phyloP scores from a whole-genome alignment of 345 rosid species.

The Reutealis trisperma region DNA sequence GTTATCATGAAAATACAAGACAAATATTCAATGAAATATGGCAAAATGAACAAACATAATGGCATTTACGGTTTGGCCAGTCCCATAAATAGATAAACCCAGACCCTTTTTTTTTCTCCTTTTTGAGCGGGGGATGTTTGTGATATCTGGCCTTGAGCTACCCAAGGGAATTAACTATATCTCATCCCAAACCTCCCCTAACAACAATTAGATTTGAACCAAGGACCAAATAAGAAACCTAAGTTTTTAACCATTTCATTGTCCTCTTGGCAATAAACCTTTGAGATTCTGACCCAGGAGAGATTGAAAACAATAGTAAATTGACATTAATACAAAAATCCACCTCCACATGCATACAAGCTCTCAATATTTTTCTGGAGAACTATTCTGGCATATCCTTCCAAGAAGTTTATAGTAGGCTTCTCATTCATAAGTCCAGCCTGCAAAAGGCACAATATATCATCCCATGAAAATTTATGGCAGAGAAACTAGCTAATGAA shows the following conservation, averaged over 20 bases:
- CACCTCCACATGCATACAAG: constrained; percentile 94
- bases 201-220: not conserved
- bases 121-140: not conserved
- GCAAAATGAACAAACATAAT: not conserved
- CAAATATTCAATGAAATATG: not conserved
- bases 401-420: constrained; percentile 60
- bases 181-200: not conserved
- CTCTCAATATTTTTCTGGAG: constrained; percentile 77
- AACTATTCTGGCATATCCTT: constrained; percentile 63
- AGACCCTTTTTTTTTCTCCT: not conserved
- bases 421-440: constrained; percentile 72
- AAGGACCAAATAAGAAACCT: not conserved
- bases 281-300: constrained; percentile 2
- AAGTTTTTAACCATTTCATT: not conserved
- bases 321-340: constrained; percentile 19
- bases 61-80: constrained; percentile 13
- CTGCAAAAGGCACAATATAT: constrained; percentile 44
- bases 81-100: constrained; percentile 13
- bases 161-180: not conserved
- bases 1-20: constrained; percentile 11
- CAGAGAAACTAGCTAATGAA: constrained; percentile 18
- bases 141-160: not conserved
- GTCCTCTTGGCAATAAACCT: not conserved
- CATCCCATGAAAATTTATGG: constrained; percentile 1
- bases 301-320: constrained; percentile 14